Base-by-base conservation (phyloP, 2,329 filamentous ascomycete species). In the Trichoderma sp. region DNA sequence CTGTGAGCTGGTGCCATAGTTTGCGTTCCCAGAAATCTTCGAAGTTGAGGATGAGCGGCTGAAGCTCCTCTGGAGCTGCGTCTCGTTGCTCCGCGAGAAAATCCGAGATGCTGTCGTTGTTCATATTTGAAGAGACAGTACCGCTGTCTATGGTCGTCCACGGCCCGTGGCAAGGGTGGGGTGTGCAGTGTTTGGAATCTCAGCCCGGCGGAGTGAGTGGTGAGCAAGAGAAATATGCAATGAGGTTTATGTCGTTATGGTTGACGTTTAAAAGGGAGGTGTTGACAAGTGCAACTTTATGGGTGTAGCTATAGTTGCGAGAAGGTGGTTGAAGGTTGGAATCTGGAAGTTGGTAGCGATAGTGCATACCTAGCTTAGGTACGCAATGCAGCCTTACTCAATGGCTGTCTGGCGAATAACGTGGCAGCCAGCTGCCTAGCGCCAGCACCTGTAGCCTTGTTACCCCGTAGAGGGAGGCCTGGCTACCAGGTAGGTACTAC, bases 11-110 rank as follows among this genome's bases (percentile, higher is more conserved):
- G 84, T 99, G 96, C 96, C 96, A 99, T 82, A 99, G 87, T 84
- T 97, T 97, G 76, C 95, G 90, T 85, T 99, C 96, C 96, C 96
- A 99, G 78, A 90, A 92, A 79, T 97, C 94, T 84, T 99, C 96
- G 74, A 99, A 97, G 76, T 91, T 89, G 75, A 99, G 87, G 80
- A 97, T 92, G 77, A 92, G 89, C 76, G 91, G 87, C 82, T 97
- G 94, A 65, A 97, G 88, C 79, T 97, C 92, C 74, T 94, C 92
- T 64, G 94, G 92, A 76, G 94, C 92, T 79, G 90, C 85, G 78
- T 97, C 93, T 79, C 94, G 91, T 87, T 96, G 92, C 75, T 97
- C 91, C 71, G 90, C 89, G 73, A 99, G 91, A 83, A 98, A 97
- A 80, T 97, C 93, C 78, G 93, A 87, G 80, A 98, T 96, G 77